A percentile compares a stretch with the other conserved stretches of the same genome.
Evolutionary conservation across 2,329 filamentous ascomycete species (phyloP).

Genomic region (Beauveria medogensis): DNA sequence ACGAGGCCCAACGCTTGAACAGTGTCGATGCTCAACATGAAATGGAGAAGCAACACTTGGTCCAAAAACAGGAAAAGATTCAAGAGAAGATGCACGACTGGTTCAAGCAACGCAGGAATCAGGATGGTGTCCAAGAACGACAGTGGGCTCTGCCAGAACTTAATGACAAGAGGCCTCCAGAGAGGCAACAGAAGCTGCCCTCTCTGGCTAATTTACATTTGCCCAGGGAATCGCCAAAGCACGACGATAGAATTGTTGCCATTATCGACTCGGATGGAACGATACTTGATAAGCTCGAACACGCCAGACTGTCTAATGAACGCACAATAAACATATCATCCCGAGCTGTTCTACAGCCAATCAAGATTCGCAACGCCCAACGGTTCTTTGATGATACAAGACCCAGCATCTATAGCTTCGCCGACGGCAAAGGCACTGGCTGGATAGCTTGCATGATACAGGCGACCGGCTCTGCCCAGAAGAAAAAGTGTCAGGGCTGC

Average conservation of each 20-base stretch:
- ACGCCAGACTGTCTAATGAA: not conserved
- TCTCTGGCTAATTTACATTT: not conserved
- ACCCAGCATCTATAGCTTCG: constrained; percentile 32
- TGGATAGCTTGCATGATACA: constrained; percentile 44
- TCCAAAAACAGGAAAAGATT: not conserved
- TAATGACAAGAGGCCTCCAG: not conserved
- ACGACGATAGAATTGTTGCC: constrained; percentile 1
- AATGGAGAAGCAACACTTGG: not conserved
- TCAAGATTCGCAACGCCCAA: constrained; percentile 34
- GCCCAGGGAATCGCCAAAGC: not conserved
- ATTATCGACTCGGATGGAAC: not conserved
- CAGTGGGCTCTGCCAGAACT: not conserved
- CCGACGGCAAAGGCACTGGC: constrained; percentile 34
- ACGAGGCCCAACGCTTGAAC: not conserved
- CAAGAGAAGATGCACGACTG: not conserved
- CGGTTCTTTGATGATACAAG: constrained; percentile 33
- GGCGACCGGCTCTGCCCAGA: constrained; percentile 36
- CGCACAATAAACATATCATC: not conserved
- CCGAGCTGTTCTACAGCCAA: constrained; percentile 28
- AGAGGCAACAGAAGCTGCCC: not conserved
- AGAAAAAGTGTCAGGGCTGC: constrained; percentile 33
- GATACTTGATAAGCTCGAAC: not conserved
- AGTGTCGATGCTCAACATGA: not conserved
- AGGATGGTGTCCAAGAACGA: not conserved
- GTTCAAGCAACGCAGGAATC: not conserved